Evolutionary conservation across 2,329 filamentous ascomycete genomes (phyloP).

Genomic region (Monosporascus sp.): DNA sequence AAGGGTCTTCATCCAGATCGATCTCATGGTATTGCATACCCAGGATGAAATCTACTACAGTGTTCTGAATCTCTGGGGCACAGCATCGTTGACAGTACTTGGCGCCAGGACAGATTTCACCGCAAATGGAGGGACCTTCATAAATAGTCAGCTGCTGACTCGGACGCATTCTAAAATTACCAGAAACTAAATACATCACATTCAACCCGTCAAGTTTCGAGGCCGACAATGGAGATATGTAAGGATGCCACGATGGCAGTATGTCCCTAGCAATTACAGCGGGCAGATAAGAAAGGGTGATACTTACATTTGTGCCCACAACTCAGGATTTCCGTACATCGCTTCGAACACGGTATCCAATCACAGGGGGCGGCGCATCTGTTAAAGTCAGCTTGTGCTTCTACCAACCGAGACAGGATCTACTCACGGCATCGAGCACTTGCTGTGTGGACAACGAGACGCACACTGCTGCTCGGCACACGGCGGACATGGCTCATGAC

Average conservation of each 20-base stretch:
- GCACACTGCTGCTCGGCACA: conserved; percentile 52
- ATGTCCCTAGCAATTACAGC: too few species aligned
- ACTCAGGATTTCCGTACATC: conserved; percentile 47
- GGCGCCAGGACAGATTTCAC: conserved; percentile 52
- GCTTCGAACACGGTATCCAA: conserved; percentile 57
- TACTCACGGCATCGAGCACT: conserved; percentile 32
- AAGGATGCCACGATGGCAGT: too few species aligned
- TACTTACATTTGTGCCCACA: conserved; percentile 57
- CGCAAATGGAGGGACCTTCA: conserved; percentile 53
- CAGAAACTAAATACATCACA: too few species aligned
- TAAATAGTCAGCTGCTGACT: background rate
- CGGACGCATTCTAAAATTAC: background rate
- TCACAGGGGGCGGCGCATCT: conserved; percentile 63
- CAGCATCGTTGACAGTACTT: conserved; percentile 55
- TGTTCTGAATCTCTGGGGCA: conserved; percentile 35
- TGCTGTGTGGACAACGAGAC: conserved; percentile 50
- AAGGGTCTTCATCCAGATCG: conserved; percentile 54
- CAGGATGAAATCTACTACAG: conserved; percentile 52
- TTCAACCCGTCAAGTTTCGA: too few species aligned
- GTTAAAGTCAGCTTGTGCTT: background rate
- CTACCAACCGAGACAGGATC: background rate
- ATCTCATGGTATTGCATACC: conserved; percentile 51
- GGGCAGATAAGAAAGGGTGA: background rate
- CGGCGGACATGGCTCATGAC: conserved; percentile 56
- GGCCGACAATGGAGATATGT: too few species aligned